Evolutionary conservation across 2,329 filamentous ascomycete genomes (phyloP), one percentile per base, ranked within the genome.

Genomic region (Beauveria scarabaeidicola): DNA sequence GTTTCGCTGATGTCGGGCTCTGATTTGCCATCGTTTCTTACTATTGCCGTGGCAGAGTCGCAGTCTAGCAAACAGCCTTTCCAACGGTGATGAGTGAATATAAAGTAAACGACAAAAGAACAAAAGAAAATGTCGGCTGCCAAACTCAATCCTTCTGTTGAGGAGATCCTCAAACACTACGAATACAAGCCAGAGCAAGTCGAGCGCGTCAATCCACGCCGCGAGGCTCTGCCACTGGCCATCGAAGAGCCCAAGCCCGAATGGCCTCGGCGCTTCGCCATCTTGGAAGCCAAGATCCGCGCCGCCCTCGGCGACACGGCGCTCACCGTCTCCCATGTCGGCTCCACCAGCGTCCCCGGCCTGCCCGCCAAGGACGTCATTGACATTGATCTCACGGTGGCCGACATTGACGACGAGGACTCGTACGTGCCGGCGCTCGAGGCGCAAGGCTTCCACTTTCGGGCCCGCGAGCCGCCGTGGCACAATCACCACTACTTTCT

Each of bases 321-420:
- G n/a, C 50, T 74, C 21, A 63, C 65, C 23, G 67, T 80, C 61
- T 64, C 69, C 43, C 78, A 80, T 63, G 69, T 74, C 38, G 78
- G 78, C 38, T 78, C 75, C 19, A 80, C 78, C 32, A 75, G 74
- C 32, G 71, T 79, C 19, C 73, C 75, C 0, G 69, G 67, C 3
- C 70, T 80, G 13, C 68, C 74, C 1, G 77, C 78, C 53, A 79
- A 80, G 67, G 72, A 73, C 58, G 66, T 79, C 54, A 74, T 80
- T 43, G 78, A 80, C 64, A 69, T 80, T 51, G 78, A 80, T 62
- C 66, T 80, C 21, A 68, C 75, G 17, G 67, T 80, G 17, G 55
- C 65, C 5, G 68, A 76, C 59, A 61, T 72, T 21, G 62, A 61
- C 41, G 68, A 70, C 53, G 76, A 79, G 62, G 64, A 58, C 13